phyloP scores from a whole-genome alignment of 495 filamentous ascomycete genomes.

The Lasiosphaeria miniovina region DNA sequence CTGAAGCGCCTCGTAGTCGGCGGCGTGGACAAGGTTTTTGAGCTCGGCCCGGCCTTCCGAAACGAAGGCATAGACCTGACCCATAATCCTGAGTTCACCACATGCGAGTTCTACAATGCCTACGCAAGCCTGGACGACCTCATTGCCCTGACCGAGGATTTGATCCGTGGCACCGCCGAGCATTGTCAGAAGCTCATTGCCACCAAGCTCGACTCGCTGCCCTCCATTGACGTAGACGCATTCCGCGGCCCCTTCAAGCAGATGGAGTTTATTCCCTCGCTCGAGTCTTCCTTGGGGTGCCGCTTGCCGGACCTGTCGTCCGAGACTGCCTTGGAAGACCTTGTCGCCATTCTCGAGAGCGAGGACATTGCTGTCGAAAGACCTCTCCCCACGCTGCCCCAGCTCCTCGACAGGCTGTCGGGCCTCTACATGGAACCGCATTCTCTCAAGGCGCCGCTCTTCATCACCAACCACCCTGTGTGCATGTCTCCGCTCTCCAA shows the following conservation, averaged over 20 bases:
- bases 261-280: conserved; percentile 77
- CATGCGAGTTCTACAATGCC: conserved; percentile 92
- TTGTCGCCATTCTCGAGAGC: conserved; percentile 53
- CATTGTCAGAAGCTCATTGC: conserved; percentile 51
- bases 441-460: conserved; percentile 67
- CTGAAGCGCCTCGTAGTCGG: conserved; percentile 96
- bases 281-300: conserved; percentile 63
- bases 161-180: conserved; percentile 58
- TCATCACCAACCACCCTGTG: conserved; percentile 88
- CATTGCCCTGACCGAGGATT: conserved; percentile 66
- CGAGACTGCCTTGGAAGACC: conserved; percentile 50
- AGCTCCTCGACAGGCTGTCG: conserved; percentile 82
- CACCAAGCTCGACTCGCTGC: conserved; percentile 46
- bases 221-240: conserved; percentile 45
- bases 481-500: conserved; percentile 91
- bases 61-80: conserved; percentile 96
- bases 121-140: conserved; percentile 77
- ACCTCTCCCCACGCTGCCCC: conserved; percentile 64
- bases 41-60: conserved; percentile 86
- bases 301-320: conserved; percentile 65
- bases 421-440: conserved; percentile 68
- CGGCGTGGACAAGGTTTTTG: conserved; percentile 88
- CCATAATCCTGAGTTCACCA: conserved; percentile 97
- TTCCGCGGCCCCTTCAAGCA: conserved; percentile 50
- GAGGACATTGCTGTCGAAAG: conserved; percentile 46